Evolutionary conservation across 2,329 filamentous ascomycete species (phyloP).

Genomic region (Myriosclerotinia curreyana): DNA sequence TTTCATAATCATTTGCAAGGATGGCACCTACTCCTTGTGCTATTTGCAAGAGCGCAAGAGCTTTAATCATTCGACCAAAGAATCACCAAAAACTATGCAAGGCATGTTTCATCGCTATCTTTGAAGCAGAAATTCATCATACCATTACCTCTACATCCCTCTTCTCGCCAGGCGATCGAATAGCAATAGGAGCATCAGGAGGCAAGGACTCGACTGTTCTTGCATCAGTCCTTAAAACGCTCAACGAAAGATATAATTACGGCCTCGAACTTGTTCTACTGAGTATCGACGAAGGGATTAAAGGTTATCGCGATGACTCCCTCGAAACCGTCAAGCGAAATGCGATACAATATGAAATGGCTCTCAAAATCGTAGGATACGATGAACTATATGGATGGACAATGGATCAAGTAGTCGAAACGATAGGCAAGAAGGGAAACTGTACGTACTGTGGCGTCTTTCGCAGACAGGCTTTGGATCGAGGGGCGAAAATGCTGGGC

Average conservation of each 20-base stretch:
- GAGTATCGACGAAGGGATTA: conserved; percentile 96
- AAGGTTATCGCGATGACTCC: conserved; percentile 92
- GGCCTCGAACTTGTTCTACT: conserved; percentile 81
- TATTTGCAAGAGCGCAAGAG: conserved; percentile 71
- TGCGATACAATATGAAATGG: conserved; percentile 85
- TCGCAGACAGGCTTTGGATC: conserved; percentile 85
- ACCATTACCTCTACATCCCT: conserved; percentile 81
- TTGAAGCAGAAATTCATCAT: conserved; percentile 91
- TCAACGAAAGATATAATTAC: conserved; percentile 88
- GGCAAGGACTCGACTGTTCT: conserved; percentile 97
- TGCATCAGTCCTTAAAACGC: conserved; percentile 87
- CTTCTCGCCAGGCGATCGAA: conserved; percentile 76
- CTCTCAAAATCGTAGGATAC: conserved; percentile 88
- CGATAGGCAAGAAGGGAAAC: conserved; percentile 96
- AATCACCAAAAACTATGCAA: conserved; percentile 94
- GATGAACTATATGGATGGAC: conserved; percentile 96
- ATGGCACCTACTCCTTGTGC: conserved; percentile 76
- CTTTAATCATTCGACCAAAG: conserved; percentile 89
- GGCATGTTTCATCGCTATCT: conserved; percentile 78
- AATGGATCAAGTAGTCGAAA: conserved; percentile 97
- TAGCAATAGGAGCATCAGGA: conserved; percentile 94
- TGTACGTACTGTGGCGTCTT: conserved; percentile 99
- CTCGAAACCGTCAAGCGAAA: conserved; percentile 96
- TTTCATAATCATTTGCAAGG: conserved; percentile 9
- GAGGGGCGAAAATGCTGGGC: conserved; percentile 80